Conservation (phyloP, 371 early-diverging fungal genomes). For the Apophysomyces variabilis region DNA sequence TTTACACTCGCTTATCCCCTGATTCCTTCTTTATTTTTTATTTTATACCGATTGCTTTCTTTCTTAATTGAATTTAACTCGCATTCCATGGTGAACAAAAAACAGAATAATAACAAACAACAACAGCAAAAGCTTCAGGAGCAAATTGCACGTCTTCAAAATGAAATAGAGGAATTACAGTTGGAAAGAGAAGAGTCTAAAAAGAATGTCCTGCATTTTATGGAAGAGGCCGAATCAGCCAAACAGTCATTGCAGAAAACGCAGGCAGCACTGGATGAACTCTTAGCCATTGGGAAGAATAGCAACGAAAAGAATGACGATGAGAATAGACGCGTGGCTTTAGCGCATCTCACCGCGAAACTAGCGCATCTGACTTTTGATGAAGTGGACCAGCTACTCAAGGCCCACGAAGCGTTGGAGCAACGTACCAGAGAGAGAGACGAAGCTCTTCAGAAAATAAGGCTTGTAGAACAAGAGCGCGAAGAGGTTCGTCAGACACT, state of each 20-base stretch:
- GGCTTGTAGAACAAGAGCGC: neutral
- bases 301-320: neutral
- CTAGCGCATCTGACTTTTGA: neutral
- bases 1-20: neutral
- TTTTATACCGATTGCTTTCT: neutral
- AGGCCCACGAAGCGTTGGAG: neutral
- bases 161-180: conserved; percentile 45
- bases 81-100: conserved; percentile 20
- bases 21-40: neutral
- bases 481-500: neutral
- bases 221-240: conserved; percentile 39
- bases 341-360: conserved; percentile 8
- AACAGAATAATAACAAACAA: conserved; percentile 24
- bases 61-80: neutral
- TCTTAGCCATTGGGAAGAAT: conserved; percentile 1
- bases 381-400: neutral
- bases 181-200: conserved; percentile 45
- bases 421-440: neutral
- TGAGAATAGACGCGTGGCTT: neutral
- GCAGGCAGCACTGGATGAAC: conserved; percentile 22
- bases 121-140: conserved; percentile 23
- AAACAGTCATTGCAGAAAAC: conserved; percentile 33
- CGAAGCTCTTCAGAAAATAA: neutral
- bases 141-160: conserved; percentile 30
- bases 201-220: conserved; percentile 47